These are phyloP conservation scores for Trichoderma brevicompactum DNA, from an alignment of 2,329 filamentous ascomycete genomes.

Conservation along the genomic window DNA sequence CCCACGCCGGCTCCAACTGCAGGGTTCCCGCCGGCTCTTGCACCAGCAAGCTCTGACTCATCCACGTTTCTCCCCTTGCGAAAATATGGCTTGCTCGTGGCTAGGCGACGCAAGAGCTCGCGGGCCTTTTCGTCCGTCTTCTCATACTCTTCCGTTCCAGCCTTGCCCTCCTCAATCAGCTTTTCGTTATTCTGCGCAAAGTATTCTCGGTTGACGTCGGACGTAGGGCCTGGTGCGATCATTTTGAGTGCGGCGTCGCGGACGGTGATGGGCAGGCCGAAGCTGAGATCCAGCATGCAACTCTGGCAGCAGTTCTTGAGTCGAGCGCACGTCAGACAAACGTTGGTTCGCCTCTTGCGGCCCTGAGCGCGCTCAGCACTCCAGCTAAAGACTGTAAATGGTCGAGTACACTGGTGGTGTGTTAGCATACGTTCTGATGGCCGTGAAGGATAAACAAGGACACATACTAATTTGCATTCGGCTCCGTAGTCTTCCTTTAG, in stretches of 20 bases:
- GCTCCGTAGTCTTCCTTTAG: conserved; percentile 95
- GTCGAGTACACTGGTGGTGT: conserved; percentile 71
- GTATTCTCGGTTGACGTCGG: conserved; percentile 93
- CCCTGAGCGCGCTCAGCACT: conserved; percentile 85
- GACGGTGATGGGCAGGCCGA: conserved; percentile 91
- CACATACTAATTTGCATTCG: conserved; percentile 69
- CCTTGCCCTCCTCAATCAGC: conserved; percentile 89
- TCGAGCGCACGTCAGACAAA: conserved; percentile 94
- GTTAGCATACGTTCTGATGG: conserved; percentile 17
- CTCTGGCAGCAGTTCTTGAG: conserved; percentile 99
- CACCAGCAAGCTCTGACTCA: conserved; percentile 48
- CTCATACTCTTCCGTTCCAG: conserved; percentile 85
- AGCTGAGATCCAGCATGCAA: conserved; percentile 97
- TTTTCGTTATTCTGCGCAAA: conserved; percentile 97
- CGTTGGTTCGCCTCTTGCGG: conserved; percentile 90
- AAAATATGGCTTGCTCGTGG: conserved; percentile 93
- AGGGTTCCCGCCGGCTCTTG: conserved; percentile 50
- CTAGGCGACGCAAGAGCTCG: conserved; percentile 81
- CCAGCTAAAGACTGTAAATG: conserved; percentile 96
- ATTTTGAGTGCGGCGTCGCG: conserved; percentile 97
- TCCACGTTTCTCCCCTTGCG: conserved; percentile 81
- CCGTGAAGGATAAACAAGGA: background rate
- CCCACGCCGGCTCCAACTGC: conserved; percentile 61
- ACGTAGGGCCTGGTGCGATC: conserved; percentile 90
- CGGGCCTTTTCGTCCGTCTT: conserved; percentile 97